A percentile compares a stretch with the other conserved stretches of the same genome.
These are phyloP conservation scores for Vitis vinifera DNA, from an alignment of 164 flowering plant genomes.

Conservation along the genomic window ASM3070453v1 NC_081820.1:558001-558500, in stretches of 20 bases:
- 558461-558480: constrained; percentile 87
- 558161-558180: constrained; percentile 77
- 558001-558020: constrained; percentile 54
- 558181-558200: constrained; percentile 85
- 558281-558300: constrained; percentile 92
- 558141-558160: constrained; percentile 56
- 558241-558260: constrained; percentile 85
- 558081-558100: constrained; percentile 65
- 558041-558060: constrained; percentile 73
- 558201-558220: constrained; percentile 53
- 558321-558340: constrained; percentile 90
- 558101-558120: constrained; percentile 42
- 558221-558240: constrained; percentile 62
- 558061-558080: constrained; percentile 55
- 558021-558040: constrained; percentile 78
- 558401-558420: constrained; percentile 79
- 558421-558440: constrained; percentile 83
- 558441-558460: constrained; percentile 90
- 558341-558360: constrained; percentile 95
- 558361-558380: constrained; percentile 85
- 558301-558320: constrained; percentile 71
- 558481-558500: constrained; percentile 84
- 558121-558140: constrained; percentile 37
- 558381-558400: constrained; percentile 94
- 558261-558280: constrained; percentile 79